These are phyloP conservation scores for Lagerstroemia speciosa DNA, from an alignment of 345 rosid genomes.

Conservation along the genomic window DNA sequence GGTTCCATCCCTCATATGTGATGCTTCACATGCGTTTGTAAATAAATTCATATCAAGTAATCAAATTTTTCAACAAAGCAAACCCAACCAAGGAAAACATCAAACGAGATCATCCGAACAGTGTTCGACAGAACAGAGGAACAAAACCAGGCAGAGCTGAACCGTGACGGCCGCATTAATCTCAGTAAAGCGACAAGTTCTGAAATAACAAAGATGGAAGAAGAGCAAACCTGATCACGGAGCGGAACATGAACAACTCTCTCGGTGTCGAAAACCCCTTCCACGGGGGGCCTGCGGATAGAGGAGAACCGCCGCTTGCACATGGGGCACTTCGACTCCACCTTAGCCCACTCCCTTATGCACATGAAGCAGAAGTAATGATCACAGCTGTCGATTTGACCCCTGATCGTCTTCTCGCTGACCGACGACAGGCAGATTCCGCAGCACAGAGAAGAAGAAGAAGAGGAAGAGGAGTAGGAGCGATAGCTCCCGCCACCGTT, in stretches of 20 bases:
- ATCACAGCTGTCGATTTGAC: constrained; percentile 46
- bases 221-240: constrained; percentile 41
- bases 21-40: neutral
- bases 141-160: neutral
- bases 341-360: constrained; percentile 58
- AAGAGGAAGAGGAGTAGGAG: neutral
- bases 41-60: too few relatives aligned
- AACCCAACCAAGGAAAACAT: too few relatives aligned
- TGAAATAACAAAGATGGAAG: neutral
- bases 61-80: too few relatives aligned
- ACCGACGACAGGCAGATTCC: constrained; percentile 42
- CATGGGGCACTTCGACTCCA: constrained; percentile 51
- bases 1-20: neutral
- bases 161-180: neutral
- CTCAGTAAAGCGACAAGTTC: neutral
- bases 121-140: too few relatives aligned
- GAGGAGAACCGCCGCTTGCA: constrained; percentile 47
- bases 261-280: constrained; percentile 26
- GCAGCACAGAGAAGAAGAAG: constrained; percentile 13
- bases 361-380: constrained; percentile 63
- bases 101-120: too few relatives aligned
- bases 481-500: neutral
- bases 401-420: constrained; percentile 33
- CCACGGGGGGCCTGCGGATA: constrained; percentile 30
- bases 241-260: constrained; percentile 32